Conservation (phyloP, 2,329 filamentous ascomycete species). For the Lachnellula suecica region DNA sequence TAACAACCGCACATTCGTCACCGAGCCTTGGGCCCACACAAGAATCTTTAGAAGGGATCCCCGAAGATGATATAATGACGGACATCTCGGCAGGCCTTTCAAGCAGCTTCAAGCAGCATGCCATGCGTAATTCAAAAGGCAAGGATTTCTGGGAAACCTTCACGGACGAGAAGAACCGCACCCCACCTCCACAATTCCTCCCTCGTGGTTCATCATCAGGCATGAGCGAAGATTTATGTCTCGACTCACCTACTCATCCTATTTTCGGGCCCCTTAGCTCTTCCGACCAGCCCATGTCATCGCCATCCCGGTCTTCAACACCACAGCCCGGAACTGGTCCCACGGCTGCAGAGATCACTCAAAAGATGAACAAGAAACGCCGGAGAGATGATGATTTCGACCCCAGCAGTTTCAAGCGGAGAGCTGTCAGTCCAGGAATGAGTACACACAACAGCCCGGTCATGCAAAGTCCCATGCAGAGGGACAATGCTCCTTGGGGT, state of each 20-base stretch:
- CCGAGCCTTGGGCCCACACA: constrained; percentile 61
- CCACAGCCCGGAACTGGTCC: constrained; percentile 43
- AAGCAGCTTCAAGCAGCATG: constrained; percentile 74
- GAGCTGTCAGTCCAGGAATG: constrained; percentile 88
- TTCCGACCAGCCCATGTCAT: constrained; percentile 25
- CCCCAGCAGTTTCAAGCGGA: constrained; percentile 81
- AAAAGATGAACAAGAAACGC: constrained; percentile 79
- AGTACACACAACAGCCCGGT: constrained; percentile 89
- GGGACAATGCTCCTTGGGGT: constrained; percentile 71
- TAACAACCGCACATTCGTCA: constrained; percentile 63
- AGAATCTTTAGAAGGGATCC: constrained; percentile 68
- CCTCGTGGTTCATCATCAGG: constrained; percentile 58
- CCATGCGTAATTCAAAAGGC: constrained; percentile 69
- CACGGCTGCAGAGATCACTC: constrained; percentile 71
- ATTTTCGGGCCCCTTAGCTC: constrained; percentile 14
- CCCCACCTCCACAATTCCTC: constrained; percentile 51
- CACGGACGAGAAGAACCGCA: constrained; percentile 62
- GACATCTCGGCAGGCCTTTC: constrained; percentile 48
- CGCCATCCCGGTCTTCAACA: constrained; percentile 31
- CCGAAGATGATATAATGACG: constrained; percentile 68
- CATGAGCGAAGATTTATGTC: constrained; percentile 65
- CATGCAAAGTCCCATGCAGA: constrained; percentile 78
- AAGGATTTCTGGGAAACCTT: constrained; percentile 79
- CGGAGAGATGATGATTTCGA: constrained; percentile 90
- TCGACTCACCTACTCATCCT: constrained; percentile 31